Evolutionary conservation across 1,284 basidiomycete genomes (phyloP).

Genomic region (Ustilago vetiveriae): DNA sequence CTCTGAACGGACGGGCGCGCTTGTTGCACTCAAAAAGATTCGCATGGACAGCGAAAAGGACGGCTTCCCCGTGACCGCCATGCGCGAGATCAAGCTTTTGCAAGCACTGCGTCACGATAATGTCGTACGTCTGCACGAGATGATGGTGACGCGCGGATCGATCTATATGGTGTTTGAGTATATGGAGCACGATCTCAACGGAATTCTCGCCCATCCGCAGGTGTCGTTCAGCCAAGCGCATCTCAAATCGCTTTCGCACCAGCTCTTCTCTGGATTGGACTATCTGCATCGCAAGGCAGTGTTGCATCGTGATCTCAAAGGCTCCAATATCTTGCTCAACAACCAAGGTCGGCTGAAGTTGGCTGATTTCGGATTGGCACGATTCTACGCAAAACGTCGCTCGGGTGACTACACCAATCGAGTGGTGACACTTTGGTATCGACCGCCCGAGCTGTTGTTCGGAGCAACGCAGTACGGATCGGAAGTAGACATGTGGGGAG

Average conservation of each 20-base stretch:
- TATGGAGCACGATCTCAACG: constrained; percentile 98
- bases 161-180: constrained; percentile 99
- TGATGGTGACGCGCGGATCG: constrained; percentile 89
- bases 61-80: constrained; percentile 97
- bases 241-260: constrained; percentile 90
- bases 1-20: constrained; percentile 77
- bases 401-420: constrained; percentile 95
- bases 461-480: constrained; percentile 96
- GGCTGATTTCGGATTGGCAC: constrained; percentile 96
- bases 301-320: constrained; percentile 97
- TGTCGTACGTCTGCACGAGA: constrained; percentile 88
- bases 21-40: constrained; percentile 95
- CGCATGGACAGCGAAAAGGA: constrained; percentile 97
- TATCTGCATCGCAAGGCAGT: constrained; percentile 95
- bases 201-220: constrained; percentile 88
- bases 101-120: constrained; percentile 90
- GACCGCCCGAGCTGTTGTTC: constrained; percentile 92
- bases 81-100: constrained; percentile 97
- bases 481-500: constrained; percentile 99
- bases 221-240: constrained; percentile 84
- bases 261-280: constrained; percentile 90
- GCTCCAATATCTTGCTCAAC: constrained; percentile 96
- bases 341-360: constrained; percentile 92
- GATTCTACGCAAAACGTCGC: constrained; percentile 91
- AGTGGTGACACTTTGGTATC: constrained; percentile 99